A percentile compares a stretch with the other conserved stretches of the same genome.
Conservation (phyloP, 148 eudicot species). For the Silene conica region DNA sequence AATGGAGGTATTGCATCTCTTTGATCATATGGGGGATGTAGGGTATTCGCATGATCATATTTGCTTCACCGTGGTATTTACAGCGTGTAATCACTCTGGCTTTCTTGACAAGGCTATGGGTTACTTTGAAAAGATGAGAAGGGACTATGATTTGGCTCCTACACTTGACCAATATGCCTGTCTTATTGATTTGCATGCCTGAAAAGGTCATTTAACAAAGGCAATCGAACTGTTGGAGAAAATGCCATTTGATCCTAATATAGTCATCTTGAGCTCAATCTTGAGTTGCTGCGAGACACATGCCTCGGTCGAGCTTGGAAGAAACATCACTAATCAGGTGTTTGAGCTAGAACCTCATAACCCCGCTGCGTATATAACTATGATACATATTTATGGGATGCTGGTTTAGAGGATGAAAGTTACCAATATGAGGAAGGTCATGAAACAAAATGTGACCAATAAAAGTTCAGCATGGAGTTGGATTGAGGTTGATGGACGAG, state of each 20-base stretch:
- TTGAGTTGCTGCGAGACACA: slow-evolving; percentile 41
- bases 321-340: slow-evolving; percentile 24
- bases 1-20: slow-evolving; percentile 34
- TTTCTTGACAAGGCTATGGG: slow-evolving; percentile 33
- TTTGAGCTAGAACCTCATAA: slow-evolving; percentile 30
- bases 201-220: slow-evolving; percentile 33
- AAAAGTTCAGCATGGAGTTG: slow-evolving; percentile 31
- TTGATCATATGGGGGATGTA: slow-evolving; percentile 26
- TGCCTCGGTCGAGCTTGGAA: slow-evolving; percentile 37
- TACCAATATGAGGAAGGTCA: slow-evolving; percentile 17
- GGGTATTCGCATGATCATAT: slow-evolving; percentile 32
- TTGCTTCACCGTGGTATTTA: slow-evolving; percentile 36
- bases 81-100: slow-evolving; percentile 42
- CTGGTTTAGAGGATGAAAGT: slow-evolving; percentile 33
- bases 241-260: slow-evolving; percentile 41
- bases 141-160: slow-evolving; percentile 32
- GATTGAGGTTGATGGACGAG: slow-evolving; percentile 19
- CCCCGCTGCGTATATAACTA: slow-evolving; percentile 29
- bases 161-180: slow-evolving; percentile 47
- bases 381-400: slow-evolving; percentile 33
- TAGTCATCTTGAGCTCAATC: slow-evolving; percentile 39
- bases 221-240: slow-evolving; percentile 35
- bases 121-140: slow-evolving; percentile 35
- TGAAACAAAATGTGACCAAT: slow-evolving; percentile 29
- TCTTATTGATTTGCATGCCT: slow-evolving; percentile 39